Conservation (phyloP, 1,284 basidiomycete species). For the Moniliella sp. region DNA sequence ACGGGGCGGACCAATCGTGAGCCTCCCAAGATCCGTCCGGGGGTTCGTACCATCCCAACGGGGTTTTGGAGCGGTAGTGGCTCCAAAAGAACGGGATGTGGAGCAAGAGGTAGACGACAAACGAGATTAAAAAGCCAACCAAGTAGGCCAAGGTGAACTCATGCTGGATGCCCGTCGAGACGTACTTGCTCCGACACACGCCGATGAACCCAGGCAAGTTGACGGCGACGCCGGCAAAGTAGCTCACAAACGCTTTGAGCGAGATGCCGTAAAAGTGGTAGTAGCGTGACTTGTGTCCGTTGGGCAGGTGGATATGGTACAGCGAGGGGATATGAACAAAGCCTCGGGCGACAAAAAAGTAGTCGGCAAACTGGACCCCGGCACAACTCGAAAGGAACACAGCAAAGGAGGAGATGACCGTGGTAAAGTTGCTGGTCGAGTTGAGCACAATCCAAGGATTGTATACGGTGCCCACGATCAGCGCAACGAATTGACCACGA, state of each 20-base stretch:
- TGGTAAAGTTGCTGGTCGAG: conserved; percentile 53
- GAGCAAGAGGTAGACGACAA: conserved; percentile 17
- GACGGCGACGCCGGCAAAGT: conserved; percentile 55
- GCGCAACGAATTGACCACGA: conserved; percentile 56
- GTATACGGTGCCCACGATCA: conserved; percentile 52
- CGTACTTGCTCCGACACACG: conserved; percentile 3
- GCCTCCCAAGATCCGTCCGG: conserved; percentile 9
- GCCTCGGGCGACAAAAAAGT: conserved; percentile 54
- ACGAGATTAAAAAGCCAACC: conserved; percentile 28
- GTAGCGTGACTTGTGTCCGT: conserved; percentile 42
- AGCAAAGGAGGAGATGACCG: conserved; percentile 53
- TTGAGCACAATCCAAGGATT: conserved; percentile 58
- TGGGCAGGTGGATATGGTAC: conserved; percentile 27
- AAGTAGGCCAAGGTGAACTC: conserved; percentile 34
- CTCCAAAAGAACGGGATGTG: conserved; percentile 10
- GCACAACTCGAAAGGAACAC: conserved; percentile 34
- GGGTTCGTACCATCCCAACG: conserved; percentile 8
- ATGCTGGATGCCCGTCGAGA: conserved; percentile 16
- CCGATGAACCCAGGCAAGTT: conserved; percentile 56
- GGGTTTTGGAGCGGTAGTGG: conserved; percentile 4
- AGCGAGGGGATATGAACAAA: conserved; percentile 52
- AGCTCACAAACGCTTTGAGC: conserved; percentile 47
- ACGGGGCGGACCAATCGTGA: conserved; percentile 7
- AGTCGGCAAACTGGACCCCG: conserved; percentile 40
- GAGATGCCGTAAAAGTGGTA: conserved; percentile 50